phyloP scores from a whole-genome alignment of 2,329 filamentous ascomycete species.

The Sclerotinia spermophila region DNA sequence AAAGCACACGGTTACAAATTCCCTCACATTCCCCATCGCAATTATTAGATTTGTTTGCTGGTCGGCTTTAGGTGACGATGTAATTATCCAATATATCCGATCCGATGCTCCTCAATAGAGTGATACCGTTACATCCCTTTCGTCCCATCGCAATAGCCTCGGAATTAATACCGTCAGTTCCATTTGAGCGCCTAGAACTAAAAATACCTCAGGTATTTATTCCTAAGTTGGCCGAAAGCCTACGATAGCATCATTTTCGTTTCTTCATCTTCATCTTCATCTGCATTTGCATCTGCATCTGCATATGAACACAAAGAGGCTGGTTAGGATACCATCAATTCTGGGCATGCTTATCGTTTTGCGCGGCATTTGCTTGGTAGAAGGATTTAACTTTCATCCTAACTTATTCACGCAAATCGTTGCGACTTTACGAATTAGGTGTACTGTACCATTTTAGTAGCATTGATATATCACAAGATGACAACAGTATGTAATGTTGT shows the following conservation, averaged over 20 bases:
- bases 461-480: background rate
- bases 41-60: background rate
- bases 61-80: constrained; percentile 3
- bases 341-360: constrained; percentile 7
- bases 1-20: background rate
- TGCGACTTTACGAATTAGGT: background rate
- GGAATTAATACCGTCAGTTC: background rate
- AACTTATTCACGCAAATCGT: background rate
- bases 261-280: no score
- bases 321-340: background rate
- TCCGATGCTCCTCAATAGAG: background rate
- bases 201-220: background rate
- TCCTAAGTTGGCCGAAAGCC: background rate
- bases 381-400: background rate
- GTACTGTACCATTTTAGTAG: background rate
- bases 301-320: background rate
- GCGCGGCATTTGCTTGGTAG: background rate
- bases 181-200: background rate
- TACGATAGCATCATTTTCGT: background rate
- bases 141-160: constrained; percentile 1
- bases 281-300: background rate
- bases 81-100: background rate
- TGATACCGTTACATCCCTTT: background rate
- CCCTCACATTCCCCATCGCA: constrained; percentile 7
- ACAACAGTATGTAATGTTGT: background rate